Evolutionary conservation across 768 basidiomycete species (phyloP).

Genomic region (Suillus subalutaceus): DNA sequence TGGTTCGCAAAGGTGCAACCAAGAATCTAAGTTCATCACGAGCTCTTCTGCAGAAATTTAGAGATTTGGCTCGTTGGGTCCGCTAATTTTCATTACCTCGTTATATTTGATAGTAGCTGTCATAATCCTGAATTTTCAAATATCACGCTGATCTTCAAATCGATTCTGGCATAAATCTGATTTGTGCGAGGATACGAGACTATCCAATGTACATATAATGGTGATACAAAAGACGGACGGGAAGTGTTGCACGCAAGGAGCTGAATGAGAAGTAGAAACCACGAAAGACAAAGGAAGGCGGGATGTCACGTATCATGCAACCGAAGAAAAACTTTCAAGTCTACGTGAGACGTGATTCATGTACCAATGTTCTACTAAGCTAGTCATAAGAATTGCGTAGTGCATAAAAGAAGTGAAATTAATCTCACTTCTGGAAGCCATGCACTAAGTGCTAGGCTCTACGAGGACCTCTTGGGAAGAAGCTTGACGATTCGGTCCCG

Average conservation of each 20-base stretch:
- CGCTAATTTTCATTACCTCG: no score
- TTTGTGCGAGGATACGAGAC: no score
- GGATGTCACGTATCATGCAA: neutral
- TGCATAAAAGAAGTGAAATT: neutral
- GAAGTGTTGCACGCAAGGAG: neutral
- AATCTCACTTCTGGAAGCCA: neutral
- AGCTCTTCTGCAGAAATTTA: neutral
- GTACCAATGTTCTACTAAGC: neutral
- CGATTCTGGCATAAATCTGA: no score
- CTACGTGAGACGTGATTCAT: neutral
- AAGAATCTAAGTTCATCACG: neutral
- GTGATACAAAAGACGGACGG: neutral
- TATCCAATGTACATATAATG: neutral
- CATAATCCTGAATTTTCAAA: no score
- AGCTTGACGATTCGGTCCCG: conserved; percentile 54
- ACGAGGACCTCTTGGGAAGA: conserved; percentile 38
- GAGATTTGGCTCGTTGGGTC: neutral
- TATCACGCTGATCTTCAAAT: no score
- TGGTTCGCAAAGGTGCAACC: no score
- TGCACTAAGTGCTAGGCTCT: neutral
- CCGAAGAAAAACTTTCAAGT: neutral
- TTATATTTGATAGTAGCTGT: no score
- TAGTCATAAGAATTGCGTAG: neutral
- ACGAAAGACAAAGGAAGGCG: neutral
- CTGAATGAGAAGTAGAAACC: neutral